Conservation (phyloP, 176 grass and related monocot genomes). For the Lolium perenne region DNA sequence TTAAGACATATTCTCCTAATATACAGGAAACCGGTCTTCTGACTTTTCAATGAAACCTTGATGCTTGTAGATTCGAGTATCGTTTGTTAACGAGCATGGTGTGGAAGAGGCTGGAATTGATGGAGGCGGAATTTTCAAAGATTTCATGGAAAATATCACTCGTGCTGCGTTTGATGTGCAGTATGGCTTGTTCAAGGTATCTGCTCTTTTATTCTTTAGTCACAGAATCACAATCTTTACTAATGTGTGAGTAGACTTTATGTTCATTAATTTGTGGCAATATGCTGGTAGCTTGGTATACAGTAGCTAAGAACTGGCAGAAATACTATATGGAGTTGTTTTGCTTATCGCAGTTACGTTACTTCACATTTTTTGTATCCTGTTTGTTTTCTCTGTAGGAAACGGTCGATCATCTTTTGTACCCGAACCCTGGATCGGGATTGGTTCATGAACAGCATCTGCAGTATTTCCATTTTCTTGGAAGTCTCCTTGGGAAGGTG, state of each 20-base stretch:
- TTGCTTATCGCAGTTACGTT: not conserved
- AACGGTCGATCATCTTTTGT: slow-evolving; percentile 90
- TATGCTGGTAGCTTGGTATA: slow-evolving; percentile 10
- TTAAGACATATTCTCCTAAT: slow-evolving; percentile 30
- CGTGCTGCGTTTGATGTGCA: slow-evolving; percentile 97
- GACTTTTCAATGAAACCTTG: slow-evolving; percentile 31
- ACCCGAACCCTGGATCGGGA: slow-evolving; percentile 96
- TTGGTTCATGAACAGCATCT: slow-evolving; percentile 94
- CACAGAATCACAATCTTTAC: no score
- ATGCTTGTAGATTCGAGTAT: slow-evolving; percentile 80
- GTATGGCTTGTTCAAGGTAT: slow-evolving; percentile 94
- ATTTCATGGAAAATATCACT: slow-evolving; percentile 99
- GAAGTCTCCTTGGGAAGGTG: slow-evolving; percentile 96
- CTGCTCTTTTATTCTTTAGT: slow-evolving; percentile 5
- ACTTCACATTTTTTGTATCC: slow-evolving; percentile 17
- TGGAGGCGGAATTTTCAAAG: slow-evolving; percentile 99
- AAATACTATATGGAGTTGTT: not conserved
- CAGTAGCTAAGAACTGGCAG: not conserved
- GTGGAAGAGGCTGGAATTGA: slow-evolving; percentile 98
- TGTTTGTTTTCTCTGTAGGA: slow-evolving; percentile 60
- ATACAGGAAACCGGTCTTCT: slow-evolving; percentile 8
- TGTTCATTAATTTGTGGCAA: not conserved
- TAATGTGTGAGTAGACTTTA: not conserved
- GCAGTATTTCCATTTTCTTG: slow-evolving; percentile 96
- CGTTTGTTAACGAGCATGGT: slow-evolving; percentile 89